Base-by-base conservation (phyloP, 208 protist genomes). In the Leishmania mexicana region DNA sequence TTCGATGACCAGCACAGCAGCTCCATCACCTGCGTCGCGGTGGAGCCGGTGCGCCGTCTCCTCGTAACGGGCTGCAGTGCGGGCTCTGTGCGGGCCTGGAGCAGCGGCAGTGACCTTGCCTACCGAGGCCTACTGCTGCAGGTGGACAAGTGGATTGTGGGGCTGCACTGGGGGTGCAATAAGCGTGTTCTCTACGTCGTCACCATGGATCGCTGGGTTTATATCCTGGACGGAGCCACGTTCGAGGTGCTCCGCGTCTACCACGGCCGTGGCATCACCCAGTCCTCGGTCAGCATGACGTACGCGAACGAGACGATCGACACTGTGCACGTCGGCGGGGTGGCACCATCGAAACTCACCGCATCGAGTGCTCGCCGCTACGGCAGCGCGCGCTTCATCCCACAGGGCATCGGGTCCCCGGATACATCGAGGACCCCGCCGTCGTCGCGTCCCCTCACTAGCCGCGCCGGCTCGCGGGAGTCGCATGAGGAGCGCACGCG, bases 1-100 rank as follows among this genome's bases (percentile, higher is more conserved):
- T 75, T 86, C 31, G 72, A 85, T 8, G 78, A 86, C 60, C 80
- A 77, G 81, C 86, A 84, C 79, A 89, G 88, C 58, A 90, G 88
- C 19, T 89, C 87, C 78, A 89, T 89, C 83, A 89, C 89, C 19
- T 76, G 86, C 67, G 85, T 92, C 64, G 73, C 65, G 57, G 75
- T 81, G 6, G 86, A 86, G 73, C 88, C 87, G 35, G 64, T 92
- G 28, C 73, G 82, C 17, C 78, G 74, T 2, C 64, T 85, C 4
- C 62, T 97, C n/a, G 78, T 97, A 47, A 97, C 94, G 28, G 94
- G 92, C 42, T 91, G 91, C 65, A 90, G 81, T 17, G 90, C 92
- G 38, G 94, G 94, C n/a, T 89, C 84, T 3, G 94, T 97, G 74
- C 94, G 88, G 1, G 92, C 89, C 40, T 97, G 94, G 94, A 87